Evolutionary conservation across 805 yeast genomes (phyloP).

Genomic region (Saccharomycopsis olivae): DNA sequence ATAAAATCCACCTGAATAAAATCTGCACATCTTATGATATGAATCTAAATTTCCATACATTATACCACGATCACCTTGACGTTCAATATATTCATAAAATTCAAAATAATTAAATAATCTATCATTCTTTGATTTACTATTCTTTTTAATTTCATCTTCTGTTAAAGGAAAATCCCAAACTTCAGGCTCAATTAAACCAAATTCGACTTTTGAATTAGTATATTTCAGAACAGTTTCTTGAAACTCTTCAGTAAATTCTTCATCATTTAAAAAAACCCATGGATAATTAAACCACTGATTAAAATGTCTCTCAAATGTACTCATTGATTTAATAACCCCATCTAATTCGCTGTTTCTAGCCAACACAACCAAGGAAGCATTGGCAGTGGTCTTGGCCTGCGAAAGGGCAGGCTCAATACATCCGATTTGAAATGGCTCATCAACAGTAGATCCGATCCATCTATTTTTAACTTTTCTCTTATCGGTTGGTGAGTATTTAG

Average conservation of each 20-base stretch:
- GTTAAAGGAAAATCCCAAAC: slow-evolving; percentile 63
- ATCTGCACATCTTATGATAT: slow-evolving; percentile 95
- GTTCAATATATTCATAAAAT: slow-evolving; percentile 46
- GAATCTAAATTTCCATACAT: slow-evolving; percentile 75
- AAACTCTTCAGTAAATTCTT: slow-evolving; percentile 58
- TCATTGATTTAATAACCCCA: slow-evolving; percentile 67
- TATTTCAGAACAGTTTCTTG: slow-evolving; percentile 36
- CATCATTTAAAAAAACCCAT: slow-evolving; percentile 82
- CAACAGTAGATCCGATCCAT: slow-evolving; percentile 15
- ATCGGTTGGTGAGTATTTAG: slow-evolving; percentile 7
- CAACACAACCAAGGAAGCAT: slow-evolving; percentile 77
- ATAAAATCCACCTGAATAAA: slow-evolving; percentile 74
- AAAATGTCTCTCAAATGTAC: slow-evolving; percentile 74
- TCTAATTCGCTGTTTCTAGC: slow-evolving; percentile 72
- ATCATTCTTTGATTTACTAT: slow-evolving; percentile 17
- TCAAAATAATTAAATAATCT: slow-evolving; percentile 18
- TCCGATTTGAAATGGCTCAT: slow-evolving; percentile 19
- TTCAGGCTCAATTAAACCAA: slow-evolving; percentile 50
- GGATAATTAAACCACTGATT: slow-evolving; percentile 93
- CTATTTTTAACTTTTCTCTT: slow-evolving; percentile 10
- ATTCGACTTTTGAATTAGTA: slow-evolving; percentile 55
- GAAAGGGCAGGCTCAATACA: slow-evolving; percentile 15
- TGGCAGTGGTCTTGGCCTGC: slow-evolving; percentile 37
- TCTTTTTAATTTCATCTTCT: slow-evolving; percentile 11
- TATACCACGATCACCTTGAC: slow-evolving; percentile 75